These are phyloP conservation scores for Globomyces pollinis-pini DNA, from an alignment of 192 early-diverging fungal genomes.

Conservation along the genomic window DNA sequence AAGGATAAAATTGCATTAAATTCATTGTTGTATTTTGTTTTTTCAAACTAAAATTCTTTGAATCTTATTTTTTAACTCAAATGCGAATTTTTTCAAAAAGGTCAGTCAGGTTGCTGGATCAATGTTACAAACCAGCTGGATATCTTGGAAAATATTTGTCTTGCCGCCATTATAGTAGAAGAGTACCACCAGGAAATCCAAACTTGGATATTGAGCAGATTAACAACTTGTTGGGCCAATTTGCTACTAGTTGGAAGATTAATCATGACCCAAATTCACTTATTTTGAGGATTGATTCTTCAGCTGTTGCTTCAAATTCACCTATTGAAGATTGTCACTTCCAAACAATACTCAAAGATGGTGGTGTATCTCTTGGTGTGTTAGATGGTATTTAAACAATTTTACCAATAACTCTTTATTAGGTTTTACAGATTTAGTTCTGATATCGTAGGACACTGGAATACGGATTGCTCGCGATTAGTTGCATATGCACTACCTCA, in stretches of 20 bases:
- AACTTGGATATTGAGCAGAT: constrained; percentile 2
- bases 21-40: no score
- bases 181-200: constrained; percentile 5
- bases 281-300: constrained; percentile 5
- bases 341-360: background rate
- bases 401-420: no score
- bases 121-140: background rate
- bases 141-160: background rate
- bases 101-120: no score
- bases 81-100: no score
- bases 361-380: constrained; percentile 15
- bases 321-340: constrained; percentile 20
- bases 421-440: no score
- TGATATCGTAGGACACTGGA: constrained; percentile 15
- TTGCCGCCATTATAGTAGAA: background rate
- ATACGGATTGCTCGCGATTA: constrained; percentile 1
- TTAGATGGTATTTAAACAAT: constrained; percentile 12
- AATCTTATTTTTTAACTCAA: no score
- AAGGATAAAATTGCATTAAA: no score
- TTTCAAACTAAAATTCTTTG: no score
- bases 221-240: background rate
- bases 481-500: constrained; percentile 11
- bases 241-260: background rate
- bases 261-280: background rate
- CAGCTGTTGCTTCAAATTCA: constrained; percentile 8